Evolutionary conservation across 1,284 basidiomycete species (phyloP).

Genomic region (Rhodotorula sp.): DNA sequence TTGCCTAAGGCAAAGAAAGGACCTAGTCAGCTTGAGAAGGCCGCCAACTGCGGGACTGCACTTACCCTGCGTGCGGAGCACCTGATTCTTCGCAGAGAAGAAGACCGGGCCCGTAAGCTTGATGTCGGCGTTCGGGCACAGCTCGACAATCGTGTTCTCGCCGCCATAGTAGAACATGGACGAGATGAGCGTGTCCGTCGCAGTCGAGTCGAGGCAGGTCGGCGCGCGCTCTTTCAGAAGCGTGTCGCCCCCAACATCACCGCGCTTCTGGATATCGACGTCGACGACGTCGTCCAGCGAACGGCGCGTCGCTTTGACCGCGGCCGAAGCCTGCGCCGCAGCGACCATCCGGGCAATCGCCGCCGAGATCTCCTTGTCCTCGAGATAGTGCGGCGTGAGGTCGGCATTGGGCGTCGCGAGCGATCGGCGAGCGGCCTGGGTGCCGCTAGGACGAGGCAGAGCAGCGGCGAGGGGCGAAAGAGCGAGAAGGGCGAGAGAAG

Average conservation of each 20-base stretch:
- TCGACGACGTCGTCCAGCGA: conserved; percentile 18
- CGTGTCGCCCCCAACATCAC: conserved; percentile 6
- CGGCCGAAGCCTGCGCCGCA: conserved; percentile 20
- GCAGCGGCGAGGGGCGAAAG: conserved; percentile 21
- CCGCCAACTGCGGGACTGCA: neutral
- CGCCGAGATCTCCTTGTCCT: conserved; percentile 11
- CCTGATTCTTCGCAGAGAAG: conserved; percentile 56
- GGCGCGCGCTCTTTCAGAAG: neutral
- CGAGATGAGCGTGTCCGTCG: conserved; percentile 41
- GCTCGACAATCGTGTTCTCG: conserved; percentile 52
- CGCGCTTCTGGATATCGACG: conserved; percentile 9
- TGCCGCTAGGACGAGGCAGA: conserved; percentile 8
- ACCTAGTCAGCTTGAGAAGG: neutral
- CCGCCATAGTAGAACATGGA: conserved; percentile 41
- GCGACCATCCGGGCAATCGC: conserved; percentile 25
- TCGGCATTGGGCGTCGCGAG: conserved; percentile 8
- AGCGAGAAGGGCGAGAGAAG: conserved; percentile 20
- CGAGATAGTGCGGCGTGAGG: conserved; percentile 18
- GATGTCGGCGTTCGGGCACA: conserved; percentile 55
- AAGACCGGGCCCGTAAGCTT: conserved; percentile 52
- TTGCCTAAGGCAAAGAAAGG: conserved; percentile 46
- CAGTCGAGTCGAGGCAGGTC: conserved; percentile 37
- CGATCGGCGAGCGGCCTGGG: conserved; percentile 8
- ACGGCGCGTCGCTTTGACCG: conserved; percentile 21
- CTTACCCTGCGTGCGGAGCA: conserved; percentile 51